Evolutionary conservation across 2,329 filamentous ascomycete species (phyloP), one percentile per base, ranked within the genome.

Genomic region (Talaromyces islandicus): DNA sequence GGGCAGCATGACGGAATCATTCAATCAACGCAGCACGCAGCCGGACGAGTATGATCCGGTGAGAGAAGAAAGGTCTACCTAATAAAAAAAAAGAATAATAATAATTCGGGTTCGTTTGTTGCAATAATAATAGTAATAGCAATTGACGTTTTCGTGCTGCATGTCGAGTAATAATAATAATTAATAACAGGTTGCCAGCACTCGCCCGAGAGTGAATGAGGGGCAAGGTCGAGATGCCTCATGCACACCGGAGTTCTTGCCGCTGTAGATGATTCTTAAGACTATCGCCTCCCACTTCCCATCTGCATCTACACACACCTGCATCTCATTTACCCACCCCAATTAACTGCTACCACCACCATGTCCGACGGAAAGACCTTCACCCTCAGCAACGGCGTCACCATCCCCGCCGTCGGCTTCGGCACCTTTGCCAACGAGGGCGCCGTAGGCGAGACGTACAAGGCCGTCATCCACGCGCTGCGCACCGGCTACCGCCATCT

Each of bases 381-480:
- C 74, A 82, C 73, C 64, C 77, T 85, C 56, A 80, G 74, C 77
- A 85, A 83, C 69, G 82, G 82, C 66, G 82, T 87, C 61, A 80
- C 79, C 70, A 84, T 88, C 65, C 85, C 85, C 62, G 84, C 79
- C 54, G 75, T 88, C 32, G 85, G 85, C 27, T 88, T 88, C 67
- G 85, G 85, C 66, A 88, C 85, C 66, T 88, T 87, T 68, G 82
- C 84, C 71, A 88, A 82, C 72, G 87, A 90, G 75, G 87, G 85
- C 60, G 70, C 78, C 63, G 77, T 78, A 65, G 83, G 83, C 43
- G 82, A 85, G 75, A 82, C 82, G 51, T 85, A 86, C 77, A 78
- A 76, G 60, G 80, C 80, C 38, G 78, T 80, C 59, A 71, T 72
- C 17, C 78, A 79, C 69, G 82, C 82, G 17, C 75, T 84, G 48